Evolutionary conservation across 495 filamentous ascomycete genomes (phyloP).

Genomic region (Lasiosphaeria ovina): DNA sequence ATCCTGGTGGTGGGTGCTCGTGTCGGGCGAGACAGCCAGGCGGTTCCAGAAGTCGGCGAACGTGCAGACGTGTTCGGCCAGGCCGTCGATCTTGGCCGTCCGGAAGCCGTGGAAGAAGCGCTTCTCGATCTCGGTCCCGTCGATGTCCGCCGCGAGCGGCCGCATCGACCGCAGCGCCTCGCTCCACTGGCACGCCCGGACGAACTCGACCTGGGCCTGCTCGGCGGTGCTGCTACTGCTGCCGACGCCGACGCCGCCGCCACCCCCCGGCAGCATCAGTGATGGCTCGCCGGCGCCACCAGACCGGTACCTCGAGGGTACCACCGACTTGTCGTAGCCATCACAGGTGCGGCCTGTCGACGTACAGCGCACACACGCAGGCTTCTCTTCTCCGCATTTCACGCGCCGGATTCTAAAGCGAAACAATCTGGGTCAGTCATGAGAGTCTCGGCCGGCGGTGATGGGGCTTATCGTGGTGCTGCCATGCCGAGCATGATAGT

Average conservation of each 20-base stretch:
- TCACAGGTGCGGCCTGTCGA: conserved; percentile 44
- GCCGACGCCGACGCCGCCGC: not conserved
- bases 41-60: conserved; percentile 38
- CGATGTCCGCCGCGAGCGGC: conserved; percentile 36
- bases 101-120: conserved; percentile 36
- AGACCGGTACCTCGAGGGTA: conserved; percentile 33
- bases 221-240: conserved; percentile 18
- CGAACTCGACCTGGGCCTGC: conserved; percentile 30
- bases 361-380: conserved; percentile 40
- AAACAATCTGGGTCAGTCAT: not conserved
- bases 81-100: conserved; percentile 12
- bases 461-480: not conserved
- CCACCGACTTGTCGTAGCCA: conserved; percentile 43
- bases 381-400: conserved; percentile 44
- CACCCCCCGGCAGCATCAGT: not conserved
- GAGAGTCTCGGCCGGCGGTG: not conserved
- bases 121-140: conserved; percentile 35
- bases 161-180: conserved; percentile 35
- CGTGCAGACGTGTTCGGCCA: conserved; percentile 16
- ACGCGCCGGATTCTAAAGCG: conserved; percentile 30
- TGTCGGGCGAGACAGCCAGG: conserved; percentile 24
- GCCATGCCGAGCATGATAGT: no score
- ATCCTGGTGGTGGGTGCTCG: conserved; percentile 26
- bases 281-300: conserved; percentile 37
- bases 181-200: conserved; percentile 30